Evolutionary conservation across 208 protist species (phyloP).

Genomic region (Leishmania tropica): DNA sequence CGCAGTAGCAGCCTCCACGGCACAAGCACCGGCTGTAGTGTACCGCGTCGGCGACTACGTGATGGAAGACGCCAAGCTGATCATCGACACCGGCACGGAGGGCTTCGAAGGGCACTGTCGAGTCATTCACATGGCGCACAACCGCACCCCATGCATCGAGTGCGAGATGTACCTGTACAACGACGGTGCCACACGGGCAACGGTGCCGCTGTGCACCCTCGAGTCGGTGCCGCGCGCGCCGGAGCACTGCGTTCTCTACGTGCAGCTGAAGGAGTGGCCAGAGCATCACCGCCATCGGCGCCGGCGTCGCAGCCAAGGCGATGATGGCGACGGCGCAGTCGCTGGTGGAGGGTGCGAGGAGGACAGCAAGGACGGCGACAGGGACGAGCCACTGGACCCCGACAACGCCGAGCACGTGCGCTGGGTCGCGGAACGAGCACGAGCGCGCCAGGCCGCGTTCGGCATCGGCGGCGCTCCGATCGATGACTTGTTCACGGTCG

Average conservation of each 20-base stretch:
- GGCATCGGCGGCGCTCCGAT: constrained; percentile 93
- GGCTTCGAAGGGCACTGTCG: constrained; percentile 97
- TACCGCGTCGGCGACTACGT: constrained; percentile 10
- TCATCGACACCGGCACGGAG: constrained; percentile 99
- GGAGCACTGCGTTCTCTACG: constrained; percentile 98
- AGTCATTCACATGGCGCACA: constrained; percentile 81
- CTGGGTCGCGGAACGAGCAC: constrained; percentile 84
- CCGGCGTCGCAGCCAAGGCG: not conserved
- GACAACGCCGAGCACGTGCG: constrained; percentile 93
- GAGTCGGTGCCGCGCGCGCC: constrained; percentile 93
- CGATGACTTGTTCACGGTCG: constrained; percentile 85
- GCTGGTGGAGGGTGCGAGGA: not conserved
- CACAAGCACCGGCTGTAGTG: not conserved
- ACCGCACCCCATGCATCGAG: constrained; percentile 89
- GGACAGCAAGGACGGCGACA: constrained; percentile 4
- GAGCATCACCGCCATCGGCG: constrained; percentile 28
- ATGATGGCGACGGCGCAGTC: not conserved
- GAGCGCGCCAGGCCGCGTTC: constrained; percentile 87
- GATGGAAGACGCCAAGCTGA: constrained; percentile 80
- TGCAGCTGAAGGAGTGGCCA: constrained; percentile 69
- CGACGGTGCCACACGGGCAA: constrained; percentile 43
- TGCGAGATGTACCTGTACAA: constrained; percentile 94
- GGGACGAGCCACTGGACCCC: constrained; percentile 53
- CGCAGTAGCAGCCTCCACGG: not conserved
- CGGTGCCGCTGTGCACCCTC: constrained; percentile 96